Percentiles rank a stretch among this genome's conserved stretches.
Evolutionary conservation across 164 flowering plant species (phyloP).

Genomic region (Nymphaea colorata): DNA sequence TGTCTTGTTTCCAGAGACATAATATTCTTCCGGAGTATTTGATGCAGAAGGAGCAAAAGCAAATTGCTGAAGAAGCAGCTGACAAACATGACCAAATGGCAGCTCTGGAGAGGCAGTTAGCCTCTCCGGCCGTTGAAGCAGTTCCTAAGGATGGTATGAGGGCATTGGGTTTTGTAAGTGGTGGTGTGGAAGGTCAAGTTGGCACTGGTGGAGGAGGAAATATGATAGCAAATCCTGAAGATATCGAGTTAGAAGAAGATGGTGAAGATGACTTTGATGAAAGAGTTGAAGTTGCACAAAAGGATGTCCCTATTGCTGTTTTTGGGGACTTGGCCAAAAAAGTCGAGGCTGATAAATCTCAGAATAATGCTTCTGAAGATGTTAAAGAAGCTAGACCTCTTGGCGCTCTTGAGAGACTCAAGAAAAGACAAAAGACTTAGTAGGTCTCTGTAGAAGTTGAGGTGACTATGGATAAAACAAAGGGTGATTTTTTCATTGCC

Average conservation of each 20-base stretch:
- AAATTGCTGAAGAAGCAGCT: constrained; percentile 59
- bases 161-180: constrained; percentile 79
- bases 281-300: constrained; percentile 59
- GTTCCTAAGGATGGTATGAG: constrained; percentile 27
- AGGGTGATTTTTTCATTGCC: too few relatives aligned
- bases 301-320: constrained; percentile 72
- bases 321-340: constrained; percentile 65
- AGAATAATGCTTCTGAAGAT: constrained; percentile 11
- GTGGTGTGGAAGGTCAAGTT: constrained; percentile 50
- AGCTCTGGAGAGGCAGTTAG: constrained; percentile 70
- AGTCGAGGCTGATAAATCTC: constrained; percentile 22
- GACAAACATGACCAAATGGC: constrained; percentile 96
- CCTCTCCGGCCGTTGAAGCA: constrained; percentile 24
- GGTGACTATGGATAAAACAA: too few relatives aligned
- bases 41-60: constrained; percentile 74
- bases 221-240: constrained; percentile 45
- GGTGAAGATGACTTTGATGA: constrained; percentile 58
- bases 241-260: constrained; percentile 70
- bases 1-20: constrained; percentile 50
- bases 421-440: constrained; percentile 14
- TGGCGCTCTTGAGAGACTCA: constrained; percentile 81
- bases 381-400: constrained; percentile 27
- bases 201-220: constrained; percentile 30
- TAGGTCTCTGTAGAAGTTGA: too few relatives aligned
- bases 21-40: constrained; percentile 74